These are phyloP conservation scores for Coniochaeta pulveracea DNA, from an alignment of 2,329 filamentous ascomycete species.

Conservation along the genomic window DNA sequence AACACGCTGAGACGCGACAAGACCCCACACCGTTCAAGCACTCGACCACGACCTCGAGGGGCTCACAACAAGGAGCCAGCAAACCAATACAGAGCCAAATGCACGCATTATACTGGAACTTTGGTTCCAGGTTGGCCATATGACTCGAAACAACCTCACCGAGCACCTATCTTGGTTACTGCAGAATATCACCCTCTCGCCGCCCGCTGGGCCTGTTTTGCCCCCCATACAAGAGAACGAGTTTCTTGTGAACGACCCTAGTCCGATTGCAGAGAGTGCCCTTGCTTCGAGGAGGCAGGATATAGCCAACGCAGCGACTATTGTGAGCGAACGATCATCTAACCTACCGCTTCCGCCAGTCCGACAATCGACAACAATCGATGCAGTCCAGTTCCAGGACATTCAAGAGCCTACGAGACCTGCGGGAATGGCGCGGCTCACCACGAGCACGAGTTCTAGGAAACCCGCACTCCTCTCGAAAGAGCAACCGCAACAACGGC, in stretches of 20 bases:
- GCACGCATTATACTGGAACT: conserved; percentile 17
- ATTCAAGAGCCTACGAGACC: conserved; percentile 10
- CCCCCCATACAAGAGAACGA: conserved; percentile 14
- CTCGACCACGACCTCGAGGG: conserved; percentile 4
- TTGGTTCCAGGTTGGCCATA: conserved; percentile 32
- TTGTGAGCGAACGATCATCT: background rate
- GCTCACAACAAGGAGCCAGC: conserved; percentile 1
- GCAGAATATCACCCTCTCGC: conserved; percentile 30
- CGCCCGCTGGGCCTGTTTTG: conserved; percentile 24
- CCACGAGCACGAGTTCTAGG: conserved; percentile 29
- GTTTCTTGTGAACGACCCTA: conserved; percentile 14
- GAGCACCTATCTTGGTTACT: conserved; percentile 48
- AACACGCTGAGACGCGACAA: no score
- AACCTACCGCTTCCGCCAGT: background rate
- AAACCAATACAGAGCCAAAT: no score
- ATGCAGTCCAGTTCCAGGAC: conserved; percentile 4
- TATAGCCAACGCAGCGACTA: background rate
- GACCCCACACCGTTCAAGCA: no score
- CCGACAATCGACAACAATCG: conserved; percentile 1
- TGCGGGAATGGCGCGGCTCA: conserved; percentile 32
- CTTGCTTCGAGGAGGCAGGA: conserved; percentile 5
- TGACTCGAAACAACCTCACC: conserved; percentile 51
- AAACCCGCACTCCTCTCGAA: conserved; percentile 31
- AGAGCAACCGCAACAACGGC: conserved; percentile 21
- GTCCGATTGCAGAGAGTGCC: conserved; percentile 12